These are phyloP conservation scores for Tricladium varicosporioides DNA, from an alignment of 2,329 filamentous ascomycete species.

Conservation along the genomic window DNA sequence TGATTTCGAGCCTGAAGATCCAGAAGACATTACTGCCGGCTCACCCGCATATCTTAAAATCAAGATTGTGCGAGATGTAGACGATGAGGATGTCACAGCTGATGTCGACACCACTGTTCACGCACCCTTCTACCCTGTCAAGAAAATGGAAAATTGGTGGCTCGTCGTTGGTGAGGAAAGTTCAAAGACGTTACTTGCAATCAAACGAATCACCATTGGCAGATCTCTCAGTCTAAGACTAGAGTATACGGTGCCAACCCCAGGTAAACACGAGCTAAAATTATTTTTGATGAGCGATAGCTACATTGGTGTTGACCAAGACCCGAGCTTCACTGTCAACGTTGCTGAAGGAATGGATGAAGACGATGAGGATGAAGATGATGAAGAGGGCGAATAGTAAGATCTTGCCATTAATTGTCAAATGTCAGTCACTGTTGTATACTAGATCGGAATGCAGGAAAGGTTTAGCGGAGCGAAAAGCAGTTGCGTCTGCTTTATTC, in stretches of 20 bases:
- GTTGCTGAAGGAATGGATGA: conserved; percentile 94
- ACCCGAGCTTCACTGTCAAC: conserved; percentile 80
- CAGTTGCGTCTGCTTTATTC: conserved; percentile 13
- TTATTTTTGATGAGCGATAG: conserved; percentile 96
- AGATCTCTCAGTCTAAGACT: conserved; percentile 74
- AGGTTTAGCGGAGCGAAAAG: conserved; percentile 27
- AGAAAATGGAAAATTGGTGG: conserved; percentile 99
- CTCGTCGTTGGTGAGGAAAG: conserved; percentile 91
- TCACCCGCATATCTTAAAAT: conserved; percentile 80
- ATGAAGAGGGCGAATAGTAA: conserved; percentile 61
- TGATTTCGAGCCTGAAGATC: conserved; percentile 81
- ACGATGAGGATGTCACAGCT: conserved; percentile 64
- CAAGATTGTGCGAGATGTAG: conserved; percentile 78
- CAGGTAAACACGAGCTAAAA: conserved; percentile 84
- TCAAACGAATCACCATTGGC: conserved; percentile 90
- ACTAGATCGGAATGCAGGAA: conserved; percentile 31
- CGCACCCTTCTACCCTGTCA: conserved; percentile 87
- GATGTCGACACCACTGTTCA: conserved; percentile 83
- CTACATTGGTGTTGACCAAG: conserved; percentile 96
- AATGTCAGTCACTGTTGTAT: conserved; percentile 30
- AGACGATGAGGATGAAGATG: conserved; percentile 82
- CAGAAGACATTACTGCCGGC: conserved; percentile 75
- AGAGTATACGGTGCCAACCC: conserved; percentile 82
- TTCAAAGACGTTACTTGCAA: conserved; percentile 81
- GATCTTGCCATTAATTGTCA: conserved; percentile 14